phyloP scores from a whole-genome alignment of 2,329 filamentous ascomycete genomes.

The Karstenula rhodostoma region DNA sequence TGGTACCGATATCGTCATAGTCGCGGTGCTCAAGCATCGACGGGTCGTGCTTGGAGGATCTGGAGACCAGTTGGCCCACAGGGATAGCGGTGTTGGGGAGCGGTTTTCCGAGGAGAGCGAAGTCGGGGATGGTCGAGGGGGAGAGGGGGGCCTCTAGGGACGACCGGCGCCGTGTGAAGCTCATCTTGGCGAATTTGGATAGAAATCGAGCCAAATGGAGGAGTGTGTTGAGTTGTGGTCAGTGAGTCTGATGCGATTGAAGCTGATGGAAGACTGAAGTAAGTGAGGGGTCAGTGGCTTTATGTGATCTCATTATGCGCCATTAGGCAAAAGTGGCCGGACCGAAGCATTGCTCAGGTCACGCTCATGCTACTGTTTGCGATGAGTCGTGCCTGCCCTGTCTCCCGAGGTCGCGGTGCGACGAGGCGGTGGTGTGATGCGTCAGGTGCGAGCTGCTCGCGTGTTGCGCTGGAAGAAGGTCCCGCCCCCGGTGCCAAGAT shows the following conservation, averaged over 20 bases:
- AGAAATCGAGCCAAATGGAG: constrained; percentile 1
- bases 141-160: constrained; percentile 40
- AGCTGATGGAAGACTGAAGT: constrained; percentile 28
- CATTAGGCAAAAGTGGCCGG: constrained; percentile 6
- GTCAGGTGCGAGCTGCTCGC: constrained; percentile 18
- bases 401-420: constrained; percentile 8
- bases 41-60: constrained; percentile 38
- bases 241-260: neutral
- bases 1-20: constrained; percentile 46
- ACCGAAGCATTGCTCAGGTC: constrained; percentile 34
- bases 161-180: constrained; percentile 37
- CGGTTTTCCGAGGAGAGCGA: constrained; percentile 41
- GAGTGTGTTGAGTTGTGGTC: neutral
- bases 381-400: constrained; percentile 19
- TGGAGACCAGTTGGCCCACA: constrained; percentile 45
- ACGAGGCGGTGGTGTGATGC: constrained; percentile 15
- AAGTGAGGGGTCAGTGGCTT: constrained; percentile 47
- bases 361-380: constrained; percentile 34
- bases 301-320: constrained; percentile 46
- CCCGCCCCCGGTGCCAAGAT: constrained; percentile 1
- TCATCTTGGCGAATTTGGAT: constrained; percentile 12
- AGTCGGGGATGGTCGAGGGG: constrained; percentile 42
- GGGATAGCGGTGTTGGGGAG: constrained; percentile 35
- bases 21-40: constrained; percentile 41
- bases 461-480: neutral